These are phyloP conservation scores for Puccinia horiana DNA, from an alignment of 1,284 basidiomycete genomes.

Conservation along the genomic window DNA sequence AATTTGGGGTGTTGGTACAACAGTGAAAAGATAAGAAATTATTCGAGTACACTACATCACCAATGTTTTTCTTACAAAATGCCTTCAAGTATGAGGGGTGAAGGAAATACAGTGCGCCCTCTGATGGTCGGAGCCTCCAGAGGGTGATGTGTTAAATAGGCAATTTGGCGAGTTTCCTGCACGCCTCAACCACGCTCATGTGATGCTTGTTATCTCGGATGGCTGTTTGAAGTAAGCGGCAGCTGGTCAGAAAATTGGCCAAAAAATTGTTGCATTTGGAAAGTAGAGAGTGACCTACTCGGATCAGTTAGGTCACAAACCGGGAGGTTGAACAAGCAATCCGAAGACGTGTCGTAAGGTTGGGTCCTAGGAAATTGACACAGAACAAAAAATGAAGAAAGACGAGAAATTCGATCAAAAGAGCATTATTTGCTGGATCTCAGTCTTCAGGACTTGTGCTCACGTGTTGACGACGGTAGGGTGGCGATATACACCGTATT, in stretches of 20 bases:
- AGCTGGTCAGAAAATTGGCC: not conserved
- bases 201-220: slow-evolving; percentile 8
- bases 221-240: slow-evolving; percentile 1
- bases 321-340: slow-evolving; percentile 43
- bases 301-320: slow-evolving; percentile 44
- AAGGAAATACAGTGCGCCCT: not conserved
- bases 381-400: not conserved
- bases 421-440: not conserved
- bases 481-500: slow-evolving; percentile 32
- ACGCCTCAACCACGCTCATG: slow-evolving; percentile 26
- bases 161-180: slow-evolving; percentile 35
- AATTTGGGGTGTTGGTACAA: not conserved
- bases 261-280: not conserved
- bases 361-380: not conserved
- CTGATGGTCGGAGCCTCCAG: not conserved
- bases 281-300: not conserved
- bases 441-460: not conserved
- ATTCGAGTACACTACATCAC: not conserved
- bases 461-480: slow-evolving; percentile 32
- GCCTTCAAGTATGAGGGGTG: not conserved
- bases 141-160: slow-evolving; percentile 17
- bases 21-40: not conserved
- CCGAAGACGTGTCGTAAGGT: slow-evolving; percentile 35
- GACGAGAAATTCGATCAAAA: not conserved
- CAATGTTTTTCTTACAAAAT: slow-evolving; percentile 4